Conservation (phyloP, 1,284 basidiomycete genomes). For the Apiotrichum siamense region DNA sequence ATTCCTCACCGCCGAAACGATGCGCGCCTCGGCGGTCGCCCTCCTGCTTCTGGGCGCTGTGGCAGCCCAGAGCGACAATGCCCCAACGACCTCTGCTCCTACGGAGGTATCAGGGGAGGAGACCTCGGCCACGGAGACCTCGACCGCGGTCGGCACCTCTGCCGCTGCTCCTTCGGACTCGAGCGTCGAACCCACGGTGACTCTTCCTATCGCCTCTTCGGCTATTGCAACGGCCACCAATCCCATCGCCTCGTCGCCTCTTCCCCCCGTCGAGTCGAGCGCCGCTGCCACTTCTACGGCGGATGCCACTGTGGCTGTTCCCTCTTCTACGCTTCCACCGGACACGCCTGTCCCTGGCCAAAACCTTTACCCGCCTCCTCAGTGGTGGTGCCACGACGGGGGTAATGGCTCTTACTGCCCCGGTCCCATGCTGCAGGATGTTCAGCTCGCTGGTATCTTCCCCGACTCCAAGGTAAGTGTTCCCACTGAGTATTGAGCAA, state of each 20-base stretch:
- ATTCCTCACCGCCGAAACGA: too few species aligned
- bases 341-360: constrained; percentile 60
- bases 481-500: background rate
- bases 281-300: constrained; percentile 21
- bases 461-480: constrained; percentile 78
- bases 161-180: too few species aligned
- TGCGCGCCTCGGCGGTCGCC: background rate
- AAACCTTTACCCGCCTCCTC: constrained; percentile 60
- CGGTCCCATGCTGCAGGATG: constrained; percentile 71
- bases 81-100: too few species aligned
- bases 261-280: too few species aligned
- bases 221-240: too few species aligned
- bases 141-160: too few species aligned
- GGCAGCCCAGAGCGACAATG: background rate
- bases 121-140: too few species aligned
- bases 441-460: constrained; percentile 71
- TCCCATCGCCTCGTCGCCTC: too few species aligned
- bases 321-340: constrained; percentile 59
- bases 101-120: too few species aligned
- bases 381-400: constrained; percentile 47
- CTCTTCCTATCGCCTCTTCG: too few species aligned
- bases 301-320: constrained; percentile 40
- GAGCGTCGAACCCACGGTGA: too few species aligned
- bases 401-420: constrained; percentile 71
- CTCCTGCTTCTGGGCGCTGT: background rate